Base-by-base conservation (phyloP, 2,329 filamentous ascomycete species). In the Trematosphaeria pertusa region DNA sequence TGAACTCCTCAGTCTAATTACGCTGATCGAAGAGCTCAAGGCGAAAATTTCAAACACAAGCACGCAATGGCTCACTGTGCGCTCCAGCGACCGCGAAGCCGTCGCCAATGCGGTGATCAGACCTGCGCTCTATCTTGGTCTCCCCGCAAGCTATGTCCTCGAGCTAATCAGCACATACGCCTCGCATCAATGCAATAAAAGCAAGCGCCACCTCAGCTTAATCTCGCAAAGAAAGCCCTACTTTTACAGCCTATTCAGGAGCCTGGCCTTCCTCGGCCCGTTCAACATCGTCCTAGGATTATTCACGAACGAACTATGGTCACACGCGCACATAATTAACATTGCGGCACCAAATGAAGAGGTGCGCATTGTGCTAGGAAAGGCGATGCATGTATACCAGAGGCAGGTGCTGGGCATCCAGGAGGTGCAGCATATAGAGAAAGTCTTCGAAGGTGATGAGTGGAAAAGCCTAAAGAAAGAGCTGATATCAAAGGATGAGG, bases 101-200 rank as follows among this genome's bases (percentile, higher is more conserved):
- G 30, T 50, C 26, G 22, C 32, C 11, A 40, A 50, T 31, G 47
- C 42, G 4, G 17, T 50, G 5, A 14, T 35, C 20, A 24, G 15
- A 33, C 46, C 46, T 14, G 46, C 46, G 8, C 36, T 36, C 15
- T 15, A 41, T 28, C 31, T 50, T 20, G 30, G 26, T 11, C 35
- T 50, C 37, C 5, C 9, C 20, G 21, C 24, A 14, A 21, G 21
- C 24, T 50, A 45, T 21, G 12, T 45, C 8, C 37, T 50, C 36
- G 14, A 22, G 11, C 15, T 50, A 2, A 30, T 45, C 31, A 46
- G 37, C 42, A 43, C 37, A 20, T 50, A 50, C 28, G 37, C 41
- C 18, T 15, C 10, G 7, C 47, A 50, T 42, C 42, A 36, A 37
- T 50, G 47, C 37, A 42, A 50, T 15, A 24, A 17, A 43, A 46